These are phyloP conservation scores for Rosa hybrid DNA, from an alignment of 331 rosid genomes.

Conservation along the genomic window DNA sequence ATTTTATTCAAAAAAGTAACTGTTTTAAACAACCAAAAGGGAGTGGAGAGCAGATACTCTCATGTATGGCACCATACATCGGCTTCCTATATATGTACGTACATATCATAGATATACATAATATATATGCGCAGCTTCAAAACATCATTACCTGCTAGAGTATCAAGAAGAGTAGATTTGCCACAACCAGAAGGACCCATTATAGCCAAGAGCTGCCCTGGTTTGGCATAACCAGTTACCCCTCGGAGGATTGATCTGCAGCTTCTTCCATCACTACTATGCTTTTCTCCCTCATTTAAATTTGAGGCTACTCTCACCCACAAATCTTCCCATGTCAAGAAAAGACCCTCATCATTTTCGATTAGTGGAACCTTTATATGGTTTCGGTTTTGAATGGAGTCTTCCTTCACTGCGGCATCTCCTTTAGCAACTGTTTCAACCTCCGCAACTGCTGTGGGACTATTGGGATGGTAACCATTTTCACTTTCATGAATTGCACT, in stretches of 20 bases:
- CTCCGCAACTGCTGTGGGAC: too few relatives aligned
- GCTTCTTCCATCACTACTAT: conserved; percentile 6
- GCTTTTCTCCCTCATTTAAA: not conserved
- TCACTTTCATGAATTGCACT: too few relatives aligned
- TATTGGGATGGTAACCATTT: too few relatives aligned
- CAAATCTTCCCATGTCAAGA: conserved; percentile 68
- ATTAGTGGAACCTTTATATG: not conserved
- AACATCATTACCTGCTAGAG: conserved; percentile 57
- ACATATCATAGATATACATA: too few relatives aligned
- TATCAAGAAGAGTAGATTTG: conserved; percentile 81
- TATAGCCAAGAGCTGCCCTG: conserved; percentile 68
- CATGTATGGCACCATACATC: too few relatives aligned
- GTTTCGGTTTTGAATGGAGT: not conserved
- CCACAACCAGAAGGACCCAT: conserved; percentile 96
- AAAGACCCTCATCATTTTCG: conserved; percentile 34
- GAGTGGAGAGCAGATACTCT: too few relatives aligned
- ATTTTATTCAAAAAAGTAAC: too few relatives aligned
- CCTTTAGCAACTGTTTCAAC: too few relatives aligned
- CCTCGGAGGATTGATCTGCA: conserved; percentile 48
- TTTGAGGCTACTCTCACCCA: conserved; percentile 42
- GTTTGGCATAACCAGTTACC: conserved; percentile 60
- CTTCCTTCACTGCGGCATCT: not conserved
- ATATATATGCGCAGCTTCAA: not conserved
- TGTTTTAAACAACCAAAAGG: not conserved
- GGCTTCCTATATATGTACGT: too few relatives aligned